Conservation (phyloP, 2,329 filamentous ascomycete genomes). For the Coniella lustricola region DNA sequence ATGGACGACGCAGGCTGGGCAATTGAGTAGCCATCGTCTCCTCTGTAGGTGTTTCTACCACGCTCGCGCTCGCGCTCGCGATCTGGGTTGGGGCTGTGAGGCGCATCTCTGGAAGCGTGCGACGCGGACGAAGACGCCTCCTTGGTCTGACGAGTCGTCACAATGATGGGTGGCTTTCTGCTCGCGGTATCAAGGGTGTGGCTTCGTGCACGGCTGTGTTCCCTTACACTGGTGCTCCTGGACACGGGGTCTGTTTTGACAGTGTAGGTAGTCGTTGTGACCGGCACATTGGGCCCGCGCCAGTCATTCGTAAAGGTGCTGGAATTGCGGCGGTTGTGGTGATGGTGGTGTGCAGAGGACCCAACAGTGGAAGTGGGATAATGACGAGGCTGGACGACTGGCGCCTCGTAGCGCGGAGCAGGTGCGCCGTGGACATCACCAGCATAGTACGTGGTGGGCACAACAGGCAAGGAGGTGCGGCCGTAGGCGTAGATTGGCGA, state of each 20-base stretch:
- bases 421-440: conserved; percentile 50
- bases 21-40: conserved; percentile 44
- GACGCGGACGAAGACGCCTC: conserved; percentile 32
- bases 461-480: conserved; percentile 43
- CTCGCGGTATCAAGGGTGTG: conserved; percentile 39
- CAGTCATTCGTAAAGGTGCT: conserved; percentile 24
- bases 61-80: conserved; percentile 43
- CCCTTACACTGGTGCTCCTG: conserved; percentile 41
- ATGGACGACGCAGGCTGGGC: conserved; percentile 50
- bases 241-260: conserved; percentile 45
- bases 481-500: conserved; percentile 41
- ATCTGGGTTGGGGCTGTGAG: conserved; percentile 37
- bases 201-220: conserved; percentile 41
- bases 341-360: conserved; percentile 5
- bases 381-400: conserved; percentile 8
- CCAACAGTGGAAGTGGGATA: conserved; percentile 24
- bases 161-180: conserved; percentile 46
- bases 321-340: conserved; percentile 20
- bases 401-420: conserved; percentile 26
- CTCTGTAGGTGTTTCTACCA: conserved; percentile 39
- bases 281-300: conserved; percentile 27
- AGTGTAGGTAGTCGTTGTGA: conserved; percentile 50
- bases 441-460: conserved; percentile 34
- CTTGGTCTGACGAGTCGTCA: conserved; percentile 45
- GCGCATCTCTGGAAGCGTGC: conserved; percentile 9